phyloP scores from a whole-genome alignment of 305 asterid species.

The Fraxinus ornus region DNA sequence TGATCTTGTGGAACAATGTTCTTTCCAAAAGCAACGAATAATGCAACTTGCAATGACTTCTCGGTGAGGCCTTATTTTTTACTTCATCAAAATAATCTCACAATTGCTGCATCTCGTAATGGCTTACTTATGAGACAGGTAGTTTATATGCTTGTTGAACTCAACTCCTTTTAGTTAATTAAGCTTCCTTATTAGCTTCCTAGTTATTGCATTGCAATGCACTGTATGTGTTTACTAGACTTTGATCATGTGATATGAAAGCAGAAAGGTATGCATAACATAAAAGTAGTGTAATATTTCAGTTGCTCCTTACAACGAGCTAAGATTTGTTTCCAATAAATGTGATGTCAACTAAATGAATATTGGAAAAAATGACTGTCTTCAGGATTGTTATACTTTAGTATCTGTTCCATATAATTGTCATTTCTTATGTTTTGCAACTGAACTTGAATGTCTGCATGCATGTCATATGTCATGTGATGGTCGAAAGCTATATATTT shows the following conservation, averaged over 20 bases:
- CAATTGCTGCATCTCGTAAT: background rate
- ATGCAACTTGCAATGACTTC: slow-evolving; percentile 96
- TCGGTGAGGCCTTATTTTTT: slow-evolving; percentile 42
- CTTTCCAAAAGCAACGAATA: slow-evolving; percentile 90
- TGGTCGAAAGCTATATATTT: background rate
- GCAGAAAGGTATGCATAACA: slow-evolving; percentile 1
- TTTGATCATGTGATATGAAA: background rate
- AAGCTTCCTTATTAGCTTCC: slow-evolving; percentile 1
- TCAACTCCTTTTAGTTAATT: background rate
- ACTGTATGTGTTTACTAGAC: background rate
- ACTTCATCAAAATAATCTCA: background rate
- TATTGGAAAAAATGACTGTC: background rate
- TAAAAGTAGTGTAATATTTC: background rate
- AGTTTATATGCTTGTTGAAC: background rate
- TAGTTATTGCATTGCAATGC: background rate
- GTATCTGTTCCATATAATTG: background rate
- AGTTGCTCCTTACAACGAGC: background rate
- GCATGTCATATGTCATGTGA: background rate
- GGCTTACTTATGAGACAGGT: background rate
- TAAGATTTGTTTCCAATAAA: background rate
- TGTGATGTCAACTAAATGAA: background rate
- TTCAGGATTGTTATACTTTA: background rate
- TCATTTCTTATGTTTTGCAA: background rate
- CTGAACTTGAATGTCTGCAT: background rate
- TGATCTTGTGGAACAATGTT: slow-evolving; percentile 98